A percentile compares a stretch with the other conserved stretches of the same genome.
Evolutionary conservation across 2,329 filamentous ascomycete species (phyloP).

Genomic region (Claviceps sp.): DNA sequence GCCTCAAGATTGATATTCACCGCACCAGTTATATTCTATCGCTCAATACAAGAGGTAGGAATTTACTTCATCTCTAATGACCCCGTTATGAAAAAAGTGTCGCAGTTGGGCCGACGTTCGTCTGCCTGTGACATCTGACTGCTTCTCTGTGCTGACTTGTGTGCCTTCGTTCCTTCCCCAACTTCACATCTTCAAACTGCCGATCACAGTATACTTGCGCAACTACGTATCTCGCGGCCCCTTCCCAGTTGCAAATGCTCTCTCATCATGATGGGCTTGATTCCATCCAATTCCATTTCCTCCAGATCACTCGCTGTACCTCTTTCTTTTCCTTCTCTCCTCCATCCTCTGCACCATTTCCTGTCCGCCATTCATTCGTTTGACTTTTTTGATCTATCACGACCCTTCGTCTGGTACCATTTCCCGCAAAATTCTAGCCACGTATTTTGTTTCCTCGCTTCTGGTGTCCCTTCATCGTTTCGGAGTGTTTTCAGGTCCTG

Average conservation of each 20-base stretch:
- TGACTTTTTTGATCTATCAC: conserved; percentile 1
- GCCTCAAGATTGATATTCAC: not conserved
- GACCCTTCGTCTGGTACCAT: conserved; percentile 1
- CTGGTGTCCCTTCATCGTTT: not conserved
- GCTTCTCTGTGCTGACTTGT: not conserved
- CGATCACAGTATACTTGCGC: not conserved
- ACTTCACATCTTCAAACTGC: not conserved
- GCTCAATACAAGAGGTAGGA: not conserved
- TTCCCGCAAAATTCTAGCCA: conserved; percentile 2
- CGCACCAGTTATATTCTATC: not conserved
- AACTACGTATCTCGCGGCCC: not conserved
- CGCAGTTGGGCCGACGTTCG: not conserved
- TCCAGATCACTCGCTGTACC: not conserved
- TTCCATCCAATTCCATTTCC: not conserved
- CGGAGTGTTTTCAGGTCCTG: not conserved
- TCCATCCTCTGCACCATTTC: not conserved
- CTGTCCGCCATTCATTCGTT: conserved; percentile 4
- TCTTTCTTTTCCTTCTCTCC: not conserved
- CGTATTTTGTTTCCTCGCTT: conserved; percentile 3
- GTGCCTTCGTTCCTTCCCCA: not conserved
- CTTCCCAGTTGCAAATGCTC: not conserved
- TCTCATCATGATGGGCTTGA: not conserved
- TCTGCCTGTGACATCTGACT: not conserved
- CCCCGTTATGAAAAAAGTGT: not conserved
- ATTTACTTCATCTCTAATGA: not conserved